Evolutionary conservation across 1,284 basidiomycete genomes (phyloP).

Genomic region (Malassezia slooffiae): DNA sequence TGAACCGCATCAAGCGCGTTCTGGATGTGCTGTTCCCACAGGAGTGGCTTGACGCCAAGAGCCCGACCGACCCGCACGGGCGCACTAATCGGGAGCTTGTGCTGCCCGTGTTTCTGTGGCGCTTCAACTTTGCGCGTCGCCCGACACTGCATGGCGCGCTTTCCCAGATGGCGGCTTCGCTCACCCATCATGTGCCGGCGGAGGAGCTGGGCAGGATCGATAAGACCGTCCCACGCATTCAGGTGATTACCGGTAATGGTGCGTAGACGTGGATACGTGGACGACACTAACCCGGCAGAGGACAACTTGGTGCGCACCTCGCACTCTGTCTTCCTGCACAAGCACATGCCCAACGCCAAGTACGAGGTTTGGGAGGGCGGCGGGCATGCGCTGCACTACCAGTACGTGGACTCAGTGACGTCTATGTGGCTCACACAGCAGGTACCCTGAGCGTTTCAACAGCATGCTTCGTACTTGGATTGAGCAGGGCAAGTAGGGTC

Average conservation of each 20-base stretch:
- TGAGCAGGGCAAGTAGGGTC: too few species aligned
- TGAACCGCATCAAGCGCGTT: slow-evolving; percentile 54
- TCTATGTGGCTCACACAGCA: too few species aligned
- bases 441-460: slow-evolving; percentile 23
- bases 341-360: slow-evolving; percentile 61
- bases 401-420: too few species aligned
- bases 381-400: slow-evolving; percentile 60
- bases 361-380: slow-evolving; percentile 56
- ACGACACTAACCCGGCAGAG: too few species aligned
- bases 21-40: slow-evolving; percentile 56
- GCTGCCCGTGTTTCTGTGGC: slow-evolving; percentile 50
- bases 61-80: slow-evolving; percentile 11
- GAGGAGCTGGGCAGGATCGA: slow-evolving; percentile 56
- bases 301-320: slow-evolving; percentile 58
- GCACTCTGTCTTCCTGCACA: slow-evolving; percentile 56
- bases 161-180: slow-evolving; percentile 63
- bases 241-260: slow-evolving; percentile 61
- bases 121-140: slow-evolving; percentile 54
- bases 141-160: slow-evolving; percentile 59
- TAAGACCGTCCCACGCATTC: slow-evolving; percentile 53
- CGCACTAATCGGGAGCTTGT: slow-evolving; percentile 26
- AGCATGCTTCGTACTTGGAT: slow-evolving; percentile 18
- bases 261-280: too few species aligned
- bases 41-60: slow-evolving; percentile 53
- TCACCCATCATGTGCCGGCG: slow-evolving; percentile 59